A percentile compares a stretch with the other conserved stretches of the same genome.
phyloP scores from a whole-genome alignment of 2,329 filamentous ascomycete species.

The Fusarium xyrophilum region DNA sequence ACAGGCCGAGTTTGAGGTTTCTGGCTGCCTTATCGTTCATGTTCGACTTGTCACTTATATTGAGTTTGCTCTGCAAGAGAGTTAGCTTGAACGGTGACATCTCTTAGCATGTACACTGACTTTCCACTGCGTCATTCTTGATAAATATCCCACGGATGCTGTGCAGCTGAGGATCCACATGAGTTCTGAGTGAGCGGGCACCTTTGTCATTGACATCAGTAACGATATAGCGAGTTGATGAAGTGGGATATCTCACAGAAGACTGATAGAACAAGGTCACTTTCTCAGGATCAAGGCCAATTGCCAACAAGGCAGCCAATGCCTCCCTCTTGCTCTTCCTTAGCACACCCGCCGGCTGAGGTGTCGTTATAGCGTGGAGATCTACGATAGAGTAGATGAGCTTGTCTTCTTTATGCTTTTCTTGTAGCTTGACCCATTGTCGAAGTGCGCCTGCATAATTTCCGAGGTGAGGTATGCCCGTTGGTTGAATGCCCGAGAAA shows the following conservation, averaged over 20 bases:
- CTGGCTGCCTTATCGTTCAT: slow-evolving; percentile 66
- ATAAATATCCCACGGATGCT: slow-evolving; percentile 91
- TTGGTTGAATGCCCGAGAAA: slow-evolving; percentile 98
- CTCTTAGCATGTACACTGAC: slow-evolving; percentile 50
- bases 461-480: slow-evolving; percentile 89
- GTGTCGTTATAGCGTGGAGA: slow-evolving; percentile 87
- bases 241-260: slow-evolving; percentile 48
- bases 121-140: slow-evolving; percentile 99
- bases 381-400: slow-evolving; percentile 90
- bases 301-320: slow-evolving; percentile 80
- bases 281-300: slow-evolving; percentile 80
- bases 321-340: slow-evolving; percentile 73
- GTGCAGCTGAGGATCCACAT: slow-evolving; percentile 98
- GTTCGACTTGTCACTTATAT: slow-evolving; percentile 64
- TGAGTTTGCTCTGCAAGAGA: slow-evolving; percentile 71
- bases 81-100: neutral
- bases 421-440: slow-evolving; percentile 83
- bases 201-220: slow-evolving; percentile 36
- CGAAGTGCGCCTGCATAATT: slow-evolving; percentile 92
- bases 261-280: slow-evolving; percentile 85
- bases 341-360: slow-evolving; percentile 69
- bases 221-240: neutral
- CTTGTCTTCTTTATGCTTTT: slow-evolving; percentile 61
- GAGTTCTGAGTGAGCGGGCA: slow-evolving; percentile 82
- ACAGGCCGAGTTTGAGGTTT: slow-evolving; percentile 81